Evolutionary conservation across 2,329 filamentous ascomycete species (phyloP).

Genomic region (Pseudogymnoascus sp.): DNA sequence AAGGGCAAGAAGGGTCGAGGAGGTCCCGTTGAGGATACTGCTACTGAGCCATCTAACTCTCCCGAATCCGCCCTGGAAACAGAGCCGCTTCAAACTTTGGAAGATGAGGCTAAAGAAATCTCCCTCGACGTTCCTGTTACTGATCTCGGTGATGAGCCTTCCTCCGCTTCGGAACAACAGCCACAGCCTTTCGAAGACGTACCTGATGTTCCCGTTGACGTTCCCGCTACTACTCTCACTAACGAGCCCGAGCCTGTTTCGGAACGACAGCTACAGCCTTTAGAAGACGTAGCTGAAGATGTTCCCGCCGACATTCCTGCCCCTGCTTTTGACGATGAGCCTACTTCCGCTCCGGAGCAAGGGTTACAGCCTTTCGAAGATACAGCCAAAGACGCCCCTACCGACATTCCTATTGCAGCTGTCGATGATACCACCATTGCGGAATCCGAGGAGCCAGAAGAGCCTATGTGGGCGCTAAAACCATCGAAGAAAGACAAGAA

Average conservation of each 20-base stretch:
- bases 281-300: not conserved
- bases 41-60: not conserved
- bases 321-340: not conserved
- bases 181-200: conserved; percentile 13
- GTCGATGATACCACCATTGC: not conserved
- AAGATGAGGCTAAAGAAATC: not conserved
- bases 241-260: not conserved
- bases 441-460: not conserved
- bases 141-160: not conserved
- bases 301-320: not conserved
- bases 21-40: not conserved
- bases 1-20: conserved; percentile 16
- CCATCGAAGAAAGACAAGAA: conserved; percentile 36
- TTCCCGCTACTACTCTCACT: not conserved
- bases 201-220: not conserved
- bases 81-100: not conserved
- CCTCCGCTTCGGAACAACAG: conserved; percentile 11
- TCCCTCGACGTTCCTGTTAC: not conserved
- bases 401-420: not conserved
- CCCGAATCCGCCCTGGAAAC: not conserved
- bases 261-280: not conserved
- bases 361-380: conserved; percentile 17
- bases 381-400: not conserved
- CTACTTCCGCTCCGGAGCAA: not conserved
- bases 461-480: not conserved